Evolutionary conservation across 208 protist species (phyloP).

Genomic region (Trypanosoma theileri): DNA sequence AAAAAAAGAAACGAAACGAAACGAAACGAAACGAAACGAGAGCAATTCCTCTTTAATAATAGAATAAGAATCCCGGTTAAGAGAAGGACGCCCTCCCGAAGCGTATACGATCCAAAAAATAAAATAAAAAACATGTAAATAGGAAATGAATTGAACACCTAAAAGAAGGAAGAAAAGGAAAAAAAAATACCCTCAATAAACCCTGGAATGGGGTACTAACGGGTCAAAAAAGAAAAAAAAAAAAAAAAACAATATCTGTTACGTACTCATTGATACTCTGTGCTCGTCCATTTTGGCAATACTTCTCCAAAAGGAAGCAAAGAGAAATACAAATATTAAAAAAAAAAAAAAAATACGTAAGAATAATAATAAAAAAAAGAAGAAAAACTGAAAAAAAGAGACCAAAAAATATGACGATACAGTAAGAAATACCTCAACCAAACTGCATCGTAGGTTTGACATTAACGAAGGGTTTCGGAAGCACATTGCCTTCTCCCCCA

Average conservation of each 20-base stretch:
- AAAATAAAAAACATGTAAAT: conserved; percentile 1
- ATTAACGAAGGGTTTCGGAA: background rate
- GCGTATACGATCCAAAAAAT: background rate
- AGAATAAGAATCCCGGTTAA: too few relatives aligned
- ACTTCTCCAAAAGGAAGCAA: background rate
- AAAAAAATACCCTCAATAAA: conserved; percentile 2
- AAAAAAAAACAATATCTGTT: background rate
- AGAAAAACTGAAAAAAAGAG: conserved; percentile 2
- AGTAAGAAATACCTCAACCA: conserved; percentile 7
- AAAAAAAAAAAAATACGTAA: background rate
- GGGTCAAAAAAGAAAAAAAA: background rate
- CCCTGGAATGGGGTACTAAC: too few relatives aligned
- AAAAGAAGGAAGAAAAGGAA: background rate
- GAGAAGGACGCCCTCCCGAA: too few relatives aligned
- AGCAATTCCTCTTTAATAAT: too few relatives aligned
- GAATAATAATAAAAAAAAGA: conserved; percentile 21
- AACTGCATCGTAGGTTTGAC: background rate
- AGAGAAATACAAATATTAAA: background rate
- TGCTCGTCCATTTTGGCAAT: too few relatives aligned
- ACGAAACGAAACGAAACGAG: too few relatives aligned
- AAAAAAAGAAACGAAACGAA: too few relatives aligned
- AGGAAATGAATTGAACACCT: conserved; percentile 8
- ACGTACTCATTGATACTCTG: too few relatives aligned
- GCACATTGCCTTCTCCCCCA: background rate
- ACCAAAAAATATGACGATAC: background rate